Conservation (phyloP, 371 early-diverging fungal species). For the Chytridiales sp. region DNA sequence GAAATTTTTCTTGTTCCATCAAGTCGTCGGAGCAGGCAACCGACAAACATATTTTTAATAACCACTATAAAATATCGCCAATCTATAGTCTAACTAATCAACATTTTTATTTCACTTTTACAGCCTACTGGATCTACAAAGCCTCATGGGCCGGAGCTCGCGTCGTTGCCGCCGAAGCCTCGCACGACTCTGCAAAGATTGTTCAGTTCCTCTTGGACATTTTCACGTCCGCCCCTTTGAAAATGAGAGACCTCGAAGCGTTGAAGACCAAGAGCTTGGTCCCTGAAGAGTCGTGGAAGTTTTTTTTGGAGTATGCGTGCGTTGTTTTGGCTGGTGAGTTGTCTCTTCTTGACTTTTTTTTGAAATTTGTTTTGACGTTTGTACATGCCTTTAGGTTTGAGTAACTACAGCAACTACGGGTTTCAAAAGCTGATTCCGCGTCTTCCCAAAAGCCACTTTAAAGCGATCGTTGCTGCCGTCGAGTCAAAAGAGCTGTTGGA, state of each 20-base stretch:
- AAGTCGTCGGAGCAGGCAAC: too few relatives aligned
- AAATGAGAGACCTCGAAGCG: constrained; percentile 31
- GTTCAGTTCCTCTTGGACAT: constrained; percentile 18
- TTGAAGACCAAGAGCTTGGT: constrained; percentile 38
- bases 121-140: constrained; percentile 59
- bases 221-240: constrained; percentile 2
- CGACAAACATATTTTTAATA: too few relatives aligned
- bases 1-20: too few relatives aligned
- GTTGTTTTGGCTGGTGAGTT: constrained; percentile 27
- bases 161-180: constrained; percentile 49
- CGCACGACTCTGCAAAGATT: constrained; percentile 39
- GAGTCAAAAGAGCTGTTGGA: constrained; percentile 26
- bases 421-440: constrained; percentile 67
- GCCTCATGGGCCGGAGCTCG: constrained; percentile 61
- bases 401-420: constrained; percentile 64
- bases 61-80: too few relatives aligned
- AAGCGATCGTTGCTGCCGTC: constrained; percentile 43
- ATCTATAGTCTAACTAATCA: neutral
- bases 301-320: constrained; percentile 57
- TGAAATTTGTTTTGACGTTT: constrained; percentile 3
- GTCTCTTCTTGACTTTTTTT: too few relatives aligned
- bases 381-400: constrained; percentile 43
- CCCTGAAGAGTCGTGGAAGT: constrained; percentile 48
- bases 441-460: constrained; percentile 27
- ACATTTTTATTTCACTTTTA: too few relatives aligned